Base-by-base conservation (phyloP, 345 rosid species). In the Camelina laxa region DNA sequence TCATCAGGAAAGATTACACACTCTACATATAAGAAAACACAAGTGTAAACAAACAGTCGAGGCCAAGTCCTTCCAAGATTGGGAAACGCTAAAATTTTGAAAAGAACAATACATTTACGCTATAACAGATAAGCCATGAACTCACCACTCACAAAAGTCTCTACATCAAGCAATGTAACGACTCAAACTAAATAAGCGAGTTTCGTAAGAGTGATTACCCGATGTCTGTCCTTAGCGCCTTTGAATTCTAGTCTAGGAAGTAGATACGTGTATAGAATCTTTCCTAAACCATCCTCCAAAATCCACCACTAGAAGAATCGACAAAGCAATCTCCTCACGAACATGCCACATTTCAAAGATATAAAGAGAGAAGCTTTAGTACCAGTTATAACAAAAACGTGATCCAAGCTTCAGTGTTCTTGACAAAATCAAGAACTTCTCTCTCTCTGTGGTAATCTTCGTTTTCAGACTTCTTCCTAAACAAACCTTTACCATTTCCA, bases 211-310 rank as follows among this genome's bases (percentile, higher is more conserved):
- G 58, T 30, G 67, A 82, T 77, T 44, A 90, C 99, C 93, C 90
- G 85, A 58, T 90, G 96, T 78, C 98, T 76, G 79, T 89, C 96
- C 75, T 92, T 95, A 31, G 99, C 99, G 15, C 99, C 99, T 80
- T 90, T 95, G 63, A 95, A 95, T 58, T 67, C 80, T 47, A 95
- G 80, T 60, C 81, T 77, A 50, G 98, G 99, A 60, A 92, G 96
- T 15, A 95, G 81, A 81, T 90, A 91, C 0, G 96, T 90, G 80
- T 90, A 95, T 0, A 0, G 89, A 82, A 83, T 95, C 99, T 53
- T 86, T 86, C 86, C 86, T 85, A 60, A 77, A 86, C 99, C 99
- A 95, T 44, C 98, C 98, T 64, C 99, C 97, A 75, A 95, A 95
- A 83, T 95, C 99, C 12, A 95, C 99, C 62, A 89, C 98, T n/a